These are phyloP conservation scores for Hypomontagnella submonticulosa DNA, from an alignment of 495 filamentous ascomycete genomes.

Conservation along the genomic window DNA sequence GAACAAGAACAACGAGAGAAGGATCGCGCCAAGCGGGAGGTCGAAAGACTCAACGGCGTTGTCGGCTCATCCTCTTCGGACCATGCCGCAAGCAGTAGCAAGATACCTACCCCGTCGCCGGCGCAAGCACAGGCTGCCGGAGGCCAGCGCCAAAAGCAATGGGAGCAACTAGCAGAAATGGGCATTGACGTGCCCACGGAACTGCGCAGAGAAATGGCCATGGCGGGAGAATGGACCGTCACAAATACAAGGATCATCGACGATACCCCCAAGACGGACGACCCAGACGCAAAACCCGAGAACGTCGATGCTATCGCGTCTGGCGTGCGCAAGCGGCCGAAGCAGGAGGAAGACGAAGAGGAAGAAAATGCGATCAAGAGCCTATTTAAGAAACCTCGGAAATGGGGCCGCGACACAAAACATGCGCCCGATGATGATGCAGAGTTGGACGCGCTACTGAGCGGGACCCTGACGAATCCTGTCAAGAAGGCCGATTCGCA, in stretches of 20 bases:
- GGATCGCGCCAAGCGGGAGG: conserved; percentile 83
- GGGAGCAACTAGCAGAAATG: conserved; percentile 87
- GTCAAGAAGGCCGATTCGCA: conserved; percentile 50
- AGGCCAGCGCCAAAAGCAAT: conserved; percentile 82
- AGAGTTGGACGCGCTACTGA: conserved; percentile 79
- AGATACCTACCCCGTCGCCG: conserved; percentile 28
- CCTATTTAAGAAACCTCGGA: conserved; percentile 67
- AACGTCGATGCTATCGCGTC: conserved; percentile 60
- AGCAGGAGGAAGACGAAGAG: conserved; percentile 72
- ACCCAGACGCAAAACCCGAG: conserved; percentile 38
- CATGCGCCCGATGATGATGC: conserved; percentile 71
- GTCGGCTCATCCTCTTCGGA: conserved; percentile 59
- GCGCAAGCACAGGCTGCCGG: conserved; percentile 55
- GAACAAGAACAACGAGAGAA: conserved; percentile 81
- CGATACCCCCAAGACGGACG: conserved; percentile 32
- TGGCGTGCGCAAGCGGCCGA: conserved; percentile 74
- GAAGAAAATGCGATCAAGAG: conserved; percentile 63
- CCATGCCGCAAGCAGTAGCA: conserved; percentile 28
- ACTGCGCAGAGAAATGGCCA: conserved; percentile 79
- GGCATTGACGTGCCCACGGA: conserved; percentile 88
- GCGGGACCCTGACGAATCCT: conserved; percentile 50
- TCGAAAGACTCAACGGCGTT: conserved; percentile 85
- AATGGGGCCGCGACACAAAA: conserved; percentile 79
- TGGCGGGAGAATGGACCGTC: conserved; percentile 91
- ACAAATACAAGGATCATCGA: conserved; percentile 64